Evolutionary conservation across 2,329 filamentous ascomycete species (phyloP), one percentile per base, ranked within the genome.

Genomic region (Sporothrix dimorphospora): DNA sequence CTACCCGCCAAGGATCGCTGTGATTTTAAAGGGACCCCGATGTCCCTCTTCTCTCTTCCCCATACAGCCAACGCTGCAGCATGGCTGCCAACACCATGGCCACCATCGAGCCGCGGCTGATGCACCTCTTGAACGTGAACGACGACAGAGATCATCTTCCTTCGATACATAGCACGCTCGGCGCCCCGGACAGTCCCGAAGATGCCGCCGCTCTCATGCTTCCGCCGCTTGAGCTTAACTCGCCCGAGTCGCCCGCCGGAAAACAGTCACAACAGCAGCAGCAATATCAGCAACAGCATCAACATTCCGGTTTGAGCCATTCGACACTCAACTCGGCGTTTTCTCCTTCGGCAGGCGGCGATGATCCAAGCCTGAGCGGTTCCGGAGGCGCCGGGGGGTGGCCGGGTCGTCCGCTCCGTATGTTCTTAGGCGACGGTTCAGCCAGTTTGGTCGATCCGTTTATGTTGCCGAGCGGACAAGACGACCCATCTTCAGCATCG

Each of bases 81-180:
- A 88, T 89, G 87, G 87, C 87, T 77, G 89, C 87, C 78, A 90
- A 90, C 81, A 74, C 63, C 61, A 89, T 89, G 87, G 87, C 87
- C 76, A 90, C 88, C 78, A 90, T 90, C 81, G 89, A 91, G 85
- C 89, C 89, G 78, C 87, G 88, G 78, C 83, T 91, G 76, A 91
- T 90, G 78, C 88, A 90, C 79, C 81, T 90, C 75, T 83, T 90
- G 77, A 90, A 90, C 80, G 86, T 71, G 55, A 76, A 75, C 69
- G 75, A 88, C 77, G 84, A 83, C 66, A 83, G 83, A 55, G 72
- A 72, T 19, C 74, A 74, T n/a, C 73, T 76, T 1, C 75, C 75
- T 3, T 74, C 75, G 30, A 76, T 76, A 51, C 74, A 82, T 83
- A 74, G 84, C 85, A 61, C 83, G 83, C 75, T 81, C 82, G 76